These are phyloP conservation scores for Leptographium procerum DNA, from an alignment of 2,329 filamentous ascomycete species.

Conservation along the genomic window DNA sequence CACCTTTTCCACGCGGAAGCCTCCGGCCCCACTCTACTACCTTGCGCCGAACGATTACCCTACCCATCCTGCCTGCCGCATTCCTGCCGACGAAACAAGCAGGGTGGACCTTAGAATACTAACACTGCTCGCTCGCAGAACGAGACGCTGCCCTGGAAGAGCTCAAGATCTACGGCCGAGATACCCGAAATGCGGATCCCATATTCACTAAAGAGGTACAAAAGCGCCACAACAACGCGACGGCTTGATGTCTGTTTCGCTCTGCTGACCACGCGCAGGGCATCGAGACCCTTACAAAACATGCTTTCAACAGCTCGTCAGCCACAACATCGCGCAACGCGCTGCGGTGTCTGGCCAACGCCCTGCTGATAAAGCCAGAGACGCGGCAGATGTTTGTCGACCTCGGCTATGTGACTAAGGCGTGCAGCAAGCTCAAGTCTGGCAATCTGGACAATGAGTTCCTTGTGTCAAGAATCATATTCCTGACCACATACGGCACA, in stretches of 20 bases:
- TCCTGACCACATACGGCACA: slow-evolving; percentile 68
- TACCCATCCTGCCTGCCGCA: too few species aligned
- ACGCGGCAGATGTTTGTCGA: slow-evolving; percentile 65
- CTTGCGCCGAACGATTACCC: neutral
- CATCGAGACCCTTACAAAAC: slow-evolving; percentile 57
- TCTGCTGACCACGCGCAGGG: slow-evolving; percentile 39
- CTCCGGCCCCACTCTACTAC: neutral
- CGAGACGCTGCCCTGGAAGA: slow-evolving; percentile 50
- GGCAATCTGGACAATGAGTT: slow-evolving; percentile 79
- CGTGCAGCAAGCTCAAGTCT: slow-evolving; percentile 59
- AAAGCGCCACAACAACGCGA: neutral
- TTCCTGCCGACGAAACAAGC: too few species aligned
- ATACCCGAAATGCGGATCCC: slow-evolving; percentile 59
- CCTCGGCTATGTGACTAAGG: slow-evolving; percentile 53
- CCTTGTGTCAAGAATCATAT: slow-evolving; percentile 65
- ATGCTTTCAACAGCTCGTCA: slow-evolving; percentile 60
- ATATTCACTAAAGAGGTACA: slow-evolving; percentile 71
- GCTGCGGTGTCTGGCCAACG: slow-evolving; percentile 75
- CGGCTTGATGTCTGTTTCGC: neutral
- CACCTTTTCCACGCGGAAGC: neutral
- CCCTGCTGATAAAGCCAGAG: slow-evolving; percentile 56
- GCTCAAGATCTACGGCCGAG: slow-evolving; percentile 69
- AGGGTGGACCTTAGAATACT: too few species aligned
- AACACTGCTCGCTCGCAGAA: slow-evolving; percentile 34
- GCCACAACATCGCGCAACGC: slow-evolving; percentile 59